A percentile compares a stretch with the other conserved stretches of the same genome.
phyloP scores from a whole-genome alignment of 768 basidiomycete species.

The Panus rudis region DNA sequence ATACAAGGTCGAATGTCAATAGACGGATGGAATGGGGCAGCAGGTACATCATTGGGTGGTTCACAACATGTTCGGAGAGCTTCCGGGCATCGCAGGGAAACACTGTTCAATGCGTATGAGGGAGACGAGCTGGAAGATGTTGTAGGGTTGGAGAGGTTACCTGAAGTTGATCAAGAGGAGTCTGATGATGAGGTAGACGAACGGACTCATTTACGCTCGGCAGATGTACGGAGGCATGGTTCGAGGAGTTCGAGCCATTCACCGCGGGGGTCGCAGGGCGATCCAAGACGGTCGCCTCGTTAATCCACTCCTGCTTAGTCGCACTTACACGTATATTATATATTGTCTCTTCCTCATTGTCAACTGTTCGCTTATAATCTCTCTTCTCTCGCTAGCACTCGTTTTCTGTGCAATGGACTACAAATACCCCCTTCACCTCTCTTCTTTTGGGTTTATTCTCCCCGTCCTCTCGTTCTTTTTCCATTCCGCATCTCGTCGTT shows the following conservation, averaged over 20 bases:
- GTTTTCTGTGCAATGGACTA: too few relatives aligned
- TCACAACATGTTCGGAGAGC: conserved; percentile 55
- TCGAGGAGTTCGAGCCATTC: conserved; percentile 53
- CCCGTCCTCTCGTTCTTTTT: too few relatives aligned
- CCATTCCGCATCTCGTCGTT: too few relatives aligned
- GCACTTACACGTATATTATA: too few relatives aligned
- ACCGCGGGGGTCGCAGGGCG: conserved; percentile 36
- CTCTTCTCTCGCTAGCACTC: too few relatives aligned
- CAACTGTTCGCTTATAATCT: too few relatives aligned
- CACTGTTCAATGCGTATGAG: conserved; percentile 73
- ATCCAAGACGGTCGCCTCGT: conserved; percentile 24
- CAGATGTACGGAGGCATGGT: conserved; percentile 16
- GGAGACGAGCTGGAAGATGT: conserved; percentile 36
- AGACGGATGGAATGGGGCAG: conserved; percentile 60
- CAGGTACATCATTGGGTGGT: conserved; percentile 25
- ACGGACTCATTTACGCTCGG: conserved; percentile 37
- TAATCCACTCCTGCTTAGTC: too few relatives aligned
- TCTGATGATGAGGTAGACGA: conserved; percentile 40
- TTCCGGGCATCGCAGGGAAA: conserved; percentile 54
- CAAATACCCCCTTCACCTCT: too few relatives aligned
- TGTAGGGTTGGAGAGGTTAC: conserved; percentile 48
- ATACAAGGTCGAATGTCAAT: conserved; percentile 75
- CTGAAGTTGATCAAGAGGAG: conserved; percentile 60
- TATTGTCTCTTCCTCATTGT: too few relatives aligned
- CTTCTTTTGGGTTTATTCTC: too few relatives aligned